These are phyloP conservation scores for Penicillium simplicissimum DNA, from an alignment of 495 filamentous ascomycete species.

Conservation along the genomic window DNA sequence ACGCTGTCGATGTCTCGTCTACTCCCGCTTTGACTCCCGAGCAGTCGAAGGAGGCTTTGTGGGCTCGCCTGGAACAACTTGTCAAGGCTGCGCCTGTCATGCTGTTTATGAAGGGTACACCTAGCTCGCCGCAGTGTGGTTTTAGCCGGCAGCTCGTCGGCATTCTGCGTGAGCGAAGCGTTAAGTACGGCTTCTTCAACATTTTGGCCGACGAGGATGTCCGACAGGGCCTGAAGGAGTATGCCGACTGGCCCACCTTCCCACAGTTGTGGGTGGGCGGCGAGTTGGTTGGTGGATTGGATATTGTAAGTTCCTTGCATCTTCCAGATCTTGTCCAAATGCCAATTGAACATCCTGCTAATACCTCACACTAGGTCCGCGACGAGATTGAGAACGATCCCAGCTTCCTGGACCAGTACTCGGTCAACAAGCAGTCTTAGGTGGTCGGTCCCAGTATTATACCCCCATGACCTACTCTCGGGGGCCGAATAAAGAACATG, in stretches of 20 bases:
- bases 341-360: constrained; percentile 10
- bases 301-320: constrained; percentile 72
- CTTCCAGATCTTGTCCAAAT: background rate
- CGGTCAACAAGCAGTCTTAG: constrained; percentile 42
- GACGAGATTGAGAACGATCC: constrained; percentile 71
- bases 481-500: constrained; percentile 18
- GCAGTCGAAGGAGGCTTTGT: constrained; percentile 74
- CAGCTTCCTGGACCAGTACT: constrained; percentile 73
- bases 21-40: constrained; percentile 45
- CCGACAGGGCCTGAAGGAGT: constrained; percentile 90
- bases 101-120: constrained; percentile 87
- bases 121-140: constrained; percentile 87
- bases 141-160: constrained; percentile 88
- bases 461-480: constrained; percentile 25
- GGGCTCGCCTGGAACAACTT: constrained; percentile 71
- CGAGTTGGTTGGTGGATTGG: constrained; percentile 86
- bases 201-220: constrained; percentile 98
- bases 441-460: constrained; percentile 20
- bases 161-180: constrained; percentile 79
- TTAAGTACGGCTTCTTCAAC: constrained; percentile 99
- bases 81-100: constrained; percentile 96
- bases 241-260: constrained; percentile 95
- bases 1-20: constrained; percentile 32
- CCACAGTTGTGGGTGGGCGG: constrained; percentile 85
- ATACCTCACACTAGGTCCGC: constrained; percentile 62